phyloP scores from a whole-genome alignment of 1,139 yeast genomes.

The Pichia norvegensis region DNA sequence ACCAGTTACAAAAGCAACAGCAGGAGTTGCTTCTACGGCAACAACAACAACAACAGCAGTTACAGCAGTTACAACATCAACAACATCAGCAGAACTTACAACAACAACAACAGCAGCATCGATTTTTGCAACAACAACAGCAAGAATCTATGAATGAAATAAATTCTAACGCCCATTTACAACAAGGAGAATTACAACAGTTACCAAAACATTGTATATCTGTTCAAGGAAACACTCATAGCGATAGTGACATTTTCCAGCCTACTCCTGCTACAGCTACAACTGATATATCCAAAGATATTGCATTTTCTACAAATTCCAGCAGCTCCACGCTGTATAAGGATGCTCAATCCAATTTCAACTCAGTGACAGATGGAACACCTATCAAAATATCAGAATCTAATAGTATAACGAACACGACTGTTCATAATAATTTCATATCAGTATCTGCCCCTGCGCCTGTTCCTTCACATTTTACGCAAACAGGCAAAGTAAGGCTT shows the following conservation, averaged over 20 bases:
- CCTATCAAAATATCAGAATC: slow-evolving; percentile 1
- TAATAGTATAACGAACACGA: neutral
- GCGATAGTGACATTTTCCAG: slow-evolving; percentile 16
- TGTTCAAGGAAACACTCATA: neutral
- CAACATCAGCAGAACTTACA: neutral
- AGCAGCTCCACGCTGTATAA: slow-evolving; percentile 28
- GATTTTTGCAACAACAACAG: neutral
- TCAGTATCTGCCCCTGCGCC: slow-evolving; percentile 13
- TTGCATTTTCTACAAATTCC: slow-evolving; percentile 34
- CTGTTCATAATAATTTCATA: slow-evolving; percentile 10
- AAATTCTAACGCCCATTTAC: neutral
- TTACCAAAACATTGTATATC: neutral
- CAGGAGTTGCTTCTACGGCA: slow-evolving; percentile 2
- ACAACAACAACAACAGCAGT: neutral
- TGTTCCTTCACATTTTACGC: slow-evolving; percentile 1
- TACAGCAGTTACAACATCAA: slow-evolving; percentile 15
- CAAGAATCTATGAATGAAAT: too few species aligned
- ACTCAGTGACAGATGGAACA: neutral
- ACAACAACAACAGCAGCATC: neutral
- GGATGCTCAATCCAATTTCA: slow-evolving; percentile 22
- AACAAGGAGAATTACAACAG: neutral
- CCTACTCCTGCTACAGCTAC: slow-evolving; percentile 40
- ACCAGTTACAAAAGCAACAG: slow-evolving; percentile 11
- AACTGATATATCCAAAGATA: slow-evolving; percentile 40
- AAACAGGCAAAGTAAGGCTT: slow-evolving; percentile 1